Evolutionary conservation across 2,329 filamentous ascomycete genomes (phyloP), one percentile per base, ranked within the genome.

Genomic region (Neurospora crassa): DNA sequence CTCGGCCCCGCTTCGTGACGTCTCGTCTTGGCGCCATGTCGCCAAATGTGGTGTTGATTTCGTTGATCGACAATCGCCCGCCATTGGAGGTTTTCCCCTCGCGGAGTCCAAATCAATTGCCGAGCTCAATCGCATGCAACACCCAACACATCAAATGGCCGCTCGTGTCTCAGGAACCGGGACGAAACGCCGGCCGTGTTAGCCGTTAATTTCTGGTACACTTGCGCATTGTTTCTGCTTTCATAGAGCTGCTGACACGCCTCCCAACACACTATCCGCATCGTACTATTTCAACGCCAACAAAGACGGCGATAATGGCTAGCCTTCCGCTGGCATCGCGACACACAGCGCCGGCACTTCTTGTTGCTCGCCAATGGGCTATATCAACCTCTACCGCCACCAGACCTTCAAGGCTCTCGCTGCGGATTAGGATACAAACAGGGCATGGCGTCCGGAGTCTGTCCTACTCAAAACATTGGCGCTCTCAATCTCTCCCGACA

Each of bases 381-480:
- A 67, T 40, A 40, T 63, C 24, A 5, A 5, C 24, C 0, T 34
- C 47, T 10, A 2, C 24, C 53, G 16, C 24, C 0, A 4, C 53
- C 14, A 34, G 24, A 34, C 6, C 53, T 34, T 63, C 34, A 34
- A 63, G 11, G 4, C 24, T n/a, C 16, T 47, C 34, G 0, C n/a
- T 24, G 8, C 29, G 40, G 5, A 40, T 47, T 24, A 67, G 34
- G 47, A 20, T 67, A 16, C 20, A 59, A 20, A 12, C 8, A 40
- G 6, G 14, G 0, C 2, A 18, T 14, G 40, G 29, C 29, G 11
- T n/a, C 1, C 68, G 73, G n/a, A 67, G 3, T 12, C 74, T 77
- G 29, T 77, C 76, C 5, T 67, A 72, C 29, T 74, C 76, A 6
- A 68, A 67, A 29, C 59, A 69, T 68, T 74, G 73, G 73, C 71